Evolutionary conservation across 2,329 filamentous ascomycete genomes (phyloP).

Genomic region (Penicillium sclerotiorum): DNA sequence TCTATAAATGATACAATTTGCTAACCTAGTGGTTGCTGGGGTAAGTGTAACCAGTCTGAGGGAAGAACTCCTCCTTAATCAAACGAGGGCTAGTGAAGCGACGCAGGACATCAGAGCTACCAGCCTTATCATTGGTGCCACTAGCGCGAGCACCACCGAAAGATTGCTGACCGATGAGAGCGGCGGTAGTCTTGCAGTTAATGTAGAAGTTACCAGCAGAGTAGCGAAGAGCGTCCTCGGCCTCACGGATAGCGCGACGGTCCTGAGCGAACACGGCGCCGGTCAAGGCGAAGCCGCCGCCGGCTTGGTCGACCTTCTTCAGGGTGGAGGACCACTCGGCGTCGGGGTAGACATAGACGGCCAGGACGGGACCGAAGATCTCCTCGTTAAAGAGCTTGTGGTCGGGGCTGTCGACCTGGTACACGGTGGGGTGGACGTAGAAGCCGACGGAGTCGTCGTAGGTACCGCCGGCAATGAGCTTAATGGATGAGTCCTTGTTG

Average conservation of each 20-base stretch:
- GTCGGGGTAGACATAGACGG: conserved; percentile 76
- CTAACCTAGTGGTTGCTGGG: conserved; percentile 59
- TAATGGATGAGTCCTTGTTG: conserved; percentile 69
- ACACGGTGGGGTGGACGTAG: conserved; percentile 80
- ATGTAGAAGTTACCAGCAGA: conserved; percentile 48
- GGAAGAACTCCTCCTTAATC: conserved; percentile 73
- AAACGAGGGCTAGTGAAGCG: conserved; percentile 66
- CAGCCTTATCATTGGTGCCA: conserved; percentile 73
- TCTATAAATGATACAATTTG: not conserved
- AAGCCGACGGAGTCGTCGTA: conserved; percentile 76
- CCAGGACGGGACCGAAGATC: conserved; percentile 77
- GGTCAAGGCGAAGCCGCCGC: conserved; percentile 40
- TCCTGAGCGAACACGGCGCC: conserved; percentile 45
- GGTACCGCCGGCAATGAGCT: conserved; percentile 71
- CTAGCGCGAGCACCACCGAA: conserved; percentile 70
- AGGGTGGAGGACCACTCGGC: conserved; percentile 61
- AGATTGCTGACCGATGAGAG: conserved; percentile 71
- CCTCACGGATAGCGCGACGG: conserved; percentile 37
- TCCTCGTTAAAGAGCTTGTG: conserved; percentile 75
- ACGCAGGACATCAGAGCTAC: conserved; percentile 61
- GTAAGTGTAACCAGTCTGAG: conserved; percentile 63
- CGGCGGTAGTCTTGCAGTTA: conserved; percentile 61
- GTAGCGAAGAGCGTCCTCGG: conserved; percentile 40
- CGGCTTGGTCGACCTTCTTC: conserved; percentile 44
- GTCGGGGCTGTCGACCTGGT: conserved; percentile 67